Evolutionary conservation across 2,329 filamentous ascomycete genomes (phyloP).

Genomic region (Aspergillus unguis): DNA sequence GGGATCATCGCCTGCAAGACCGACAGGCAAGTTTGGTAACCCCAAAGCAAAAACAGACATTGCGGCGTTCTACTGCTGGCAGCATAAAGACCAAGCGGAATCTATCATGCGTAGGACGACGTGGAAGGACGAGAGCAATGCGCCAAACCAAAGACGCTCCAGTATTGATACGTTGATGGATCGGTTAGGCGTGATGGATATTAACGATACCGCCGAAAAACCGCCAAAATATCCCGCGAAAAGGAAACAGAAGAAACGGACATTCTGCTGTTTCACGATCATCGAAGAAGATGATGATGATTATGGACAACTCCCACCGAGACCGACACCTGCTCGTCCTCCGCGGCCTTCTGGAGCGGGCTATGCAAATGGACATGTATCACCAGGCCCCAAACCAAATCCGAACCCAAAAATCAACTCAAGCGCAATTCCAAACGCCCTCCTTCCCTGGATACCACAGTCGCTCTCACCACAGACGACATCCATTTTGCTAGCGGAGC

Average conservation of each 20-base stretch:
- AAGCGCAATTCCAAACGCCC: conserved; percentile 40
- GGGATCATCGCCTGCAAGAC: conserved; percentile 26
- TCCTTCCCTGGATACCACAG: conserved; percentile 67
- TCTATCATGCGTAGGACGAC: conserved; percentile 31
- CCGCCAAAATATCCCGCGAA: conserved; percentile 12
- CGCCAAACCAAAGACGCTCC: conserved; percentile 61
- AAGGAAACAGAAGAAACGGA: conserved; percentile 25
- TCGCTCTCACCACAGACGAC: conserved; percentile 64
- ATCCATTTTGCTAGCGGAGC: conserved; percentile 69
- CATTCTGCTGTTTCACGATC: conserved; percentile 36
- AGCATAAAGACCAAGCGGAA: conserved; percentile 83
- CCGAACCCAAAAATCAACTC: background rate
- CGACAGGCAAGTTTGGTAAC: conserved; percentile 25
- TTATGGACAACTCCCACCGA: conserved; percentile 18
- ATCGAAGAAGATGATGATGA: conserved; percentile 21
- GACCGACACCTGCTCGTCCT: conserved; percentile 19
- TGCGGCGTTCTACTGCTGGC: conserved; percentile 74
- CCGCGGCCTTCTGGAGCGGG: background rate
- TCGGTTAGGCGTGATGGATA: conserved; percentile 69
- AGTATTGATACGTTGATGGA: conserved; percentile 87
- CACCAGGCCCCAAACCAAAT: conserved; percentile 1
- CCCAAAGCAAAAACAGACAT: conserved; percentile 24
- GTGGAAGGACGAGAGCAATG: conserved; percentile 11
- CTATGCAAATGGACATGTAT: conserved; percentile 8
- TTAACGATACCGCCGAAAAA: conserved; percentile 42